Evolutionary conservation across 306 rosid species (phyloP), one percentile per base, ranked within the genome.

Genomic region (Hippophae tibetana): DNA sequence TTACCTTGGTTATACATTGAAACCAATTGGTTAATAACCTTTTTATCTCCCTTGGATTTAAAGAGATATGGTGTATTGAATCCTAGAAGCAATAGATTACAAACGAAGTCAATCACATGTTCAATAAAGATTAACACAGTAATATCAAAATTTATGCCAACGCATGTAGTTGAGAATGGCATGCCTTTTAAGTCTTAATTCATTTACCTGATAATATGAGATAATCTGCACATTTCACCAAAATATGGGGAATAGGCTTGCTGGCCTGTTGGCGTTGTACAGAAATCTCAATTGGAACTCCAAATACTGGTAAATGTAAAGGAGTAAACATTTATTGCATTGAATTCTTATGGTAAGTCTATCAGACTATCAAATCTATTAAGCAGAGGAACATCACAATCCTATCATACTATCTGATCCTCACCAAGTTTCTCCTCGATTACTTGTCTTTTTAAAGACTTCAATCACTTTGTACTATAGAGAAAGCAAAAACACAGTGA

Each of bases 1-100:
- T 43, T 79, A 93, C 99, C 95, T 80, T 86, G 90, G 79, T 93
- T 93, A 72, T 82, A 93, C 43, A 86, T 58, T 64, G 90, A 75
- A 78, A 93, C 90, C 81, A 93, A 63, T 66, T 86, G 94, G 55
- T 80, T 97, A 71, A 88, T 81, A 61, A 70, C 90, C 68, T 74
- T 88, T 79, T 75, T 86, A 61, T 88, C 84, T 68, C 97, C 99
- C 63, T 85, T 90, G 18, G 82, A 82, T 72, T 93, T 93, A 50
- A 93, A 93, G 52, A 88, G 81, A 59, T 71, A 10, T 25, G 84
- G 95, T 49, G 80, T 74, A 68, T 80, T 93, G 62, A 93, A 74
- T 43, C 99, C 99, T 93, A 63, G 60, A 42, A 56, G 58, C 56
- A 74, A 49, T 69, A 73, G 31, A 56, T 53, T 25, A 10, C 67